A percentile compares a stretch with the other conserved stretches of the same genome.
Conservation (phyloP, 2,329 filamentous ascomycete species). For the Aspergillus proliferans region DNA sequence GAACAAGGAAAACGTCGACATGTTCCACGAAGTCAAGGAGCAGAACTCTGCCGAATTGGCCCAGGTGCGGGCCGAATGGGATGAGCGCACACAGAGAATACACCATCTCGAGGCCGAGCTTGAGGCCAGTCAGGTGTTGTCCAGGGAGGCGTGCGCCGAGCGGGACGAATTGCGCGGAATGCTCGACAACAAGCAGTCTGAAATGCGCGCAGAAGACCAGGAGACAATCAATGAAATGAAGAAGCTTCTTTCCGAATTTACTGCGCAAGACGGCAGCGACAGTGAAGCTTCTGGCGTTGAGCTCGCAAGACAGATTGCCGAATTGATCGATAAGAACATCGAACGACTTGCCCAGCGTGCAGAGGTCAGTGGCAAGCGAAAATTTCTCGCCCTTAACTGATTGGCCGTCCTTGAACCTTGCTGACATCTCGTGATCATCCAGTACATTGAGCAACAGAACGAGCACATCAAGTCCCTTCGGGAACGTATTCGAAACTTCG, state of each 20-base stretch:
- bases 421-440: constrained; percentile 10
- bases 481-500: constrained; percentile 35
- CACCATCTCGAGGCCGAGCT: constrained; percentile 35
- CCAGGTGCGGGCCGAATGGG: constrained; percentile 30
- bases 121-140: constrained; percentile 32
- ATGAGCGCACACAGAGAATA: constrained; percentile 26
- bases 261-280: constrained; percentile 28
- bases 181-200: constrained; percentile 33
- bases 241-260: constrained; percentile 34
- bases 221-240: constrained; percentile 38
- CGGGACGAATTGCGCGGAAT: constrained; percentile 34
- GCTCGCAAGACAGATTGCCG: constrained; percentile 41
- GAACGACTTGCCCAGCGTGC: constrained; percentile 38
- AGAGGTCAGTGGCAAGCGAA: constrained; percentile 29
- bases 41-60: constrained; percentile 28
- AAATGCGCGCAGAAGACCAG: constrained; percentile 36
- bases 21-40: constrained; percentile 32
- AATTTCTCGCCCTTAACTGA: not conserved
- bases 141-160: constrained; percentile 34
- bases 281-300: constrained; percentile 27
- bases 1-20: constrained; percentile 33
- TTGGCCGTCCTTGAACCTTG: not conserved
- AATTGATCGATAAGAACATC: constrained; percentile 51
- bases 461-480: constrained; percentile 38
- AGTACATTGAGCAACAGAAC: constrained; percentile 40